Evolutionary conservation across 345 rosid species (phyloP), one percentile per base, ranked within the genome.

Genomic region (Lepidium sativum): DNA sequence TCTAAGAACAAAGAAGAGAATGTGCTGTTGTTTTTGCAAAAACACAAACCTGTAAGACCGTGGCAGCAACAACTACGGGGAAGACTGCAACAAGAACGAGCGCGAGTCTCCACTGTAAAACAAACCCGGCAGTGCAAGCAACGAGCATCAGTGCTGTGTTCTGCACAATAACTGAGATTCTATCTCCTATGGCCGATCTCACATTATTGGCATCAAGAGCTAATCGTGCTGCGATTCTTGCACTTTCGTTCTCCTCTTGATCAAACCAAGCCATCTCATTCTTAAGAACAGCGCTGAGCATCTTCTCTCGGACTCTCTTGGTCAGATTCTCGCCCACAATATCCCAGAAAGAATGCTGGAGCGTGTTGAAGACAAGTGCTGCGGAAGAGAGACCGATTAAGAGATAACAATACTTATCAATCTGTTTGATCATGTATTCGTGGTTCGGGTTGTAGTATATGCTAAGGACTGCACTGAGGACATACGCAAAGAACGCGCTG

Each of bases 261-360:
- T 92, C 98, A 31, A 89, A 92, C 98, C 98, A 92, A 25, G 96
- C 97, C 88, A 92, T 84, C 68, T 92, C 98, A 65, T 92, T 92
- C 76, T 82, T 89, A 32, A 92, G 89, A 33, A 92, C 96, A 0
- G 96, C 91, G 0, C 79, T 65, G 25, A 92, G 88, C 97, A 92
- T 89, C 76, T 89, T 92, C 71, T 92, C 97, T 47, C 97, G 82
- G 60, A 92, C 98, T 25, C 98, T 85, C 70, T 92, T 92, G 2
- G 98, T 92, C 23, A 92, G 94, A 72, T 92, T 92, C 79, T 92
- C 98, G 10, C 98, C 98, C 27, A 92, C 98, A 12, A 92, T 86
- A 64, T 92, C 98, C 98, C 98, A 92, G 72, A 92, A 92, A 63
- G 72, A 89, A 82, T 92, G 98, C 80, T 92, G 98, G 5, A 92